phyloP scores from a whole-genome alignment of 306 rosid species.

The Morella rubra region DNA sequence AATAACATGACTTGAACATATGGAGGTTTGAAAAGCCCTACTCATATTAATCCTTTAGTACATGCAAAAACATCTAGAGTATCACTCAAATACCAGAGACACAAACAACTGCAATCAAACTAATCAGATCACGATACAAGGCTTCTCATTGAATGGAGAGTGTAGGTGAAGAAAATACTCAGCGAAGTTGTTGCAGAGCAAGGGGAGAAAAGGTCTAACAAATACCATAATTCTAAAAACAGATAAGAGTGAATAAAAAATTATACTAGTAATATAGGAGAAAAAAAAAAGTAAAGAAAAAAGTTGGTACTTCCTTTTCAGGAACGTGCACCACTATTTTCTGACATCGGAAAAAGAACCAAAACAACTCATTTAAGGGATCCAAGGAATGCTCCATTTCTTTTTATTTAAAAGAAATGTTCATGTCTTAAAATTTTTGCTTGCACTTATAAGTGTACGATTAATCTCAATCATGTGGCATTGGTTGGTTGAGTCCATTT shows the following conservation, averaged over 20 bases:
- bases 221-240: background rate
- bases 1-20: background rate
- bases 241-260: no score
- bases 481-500: background rate
- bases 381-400: background rate
- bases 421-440: background rate
- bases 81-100: background rate
- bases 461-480: background rate
- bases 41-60: background rate
- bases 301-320: no score
- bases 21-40: background rate
- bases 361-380: no score
- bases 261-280: no score
- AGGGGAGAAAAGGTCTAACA: background rate
- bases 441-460: background rate
- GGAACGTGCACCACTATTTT: no score
- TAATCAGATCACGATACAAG: background rate
- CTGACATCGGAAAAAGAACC: no score
- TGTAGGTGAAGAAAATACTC: background rate
- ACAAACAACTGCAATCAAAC: no score
- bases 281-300: no score
- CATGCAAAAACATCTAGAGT: background rate
- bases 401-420: no score
- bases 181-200: background rate
- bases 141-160: background rate